phyloP scores from a whole-genome alignment of 2,329 filamentous ascomycete species.

The Diplocarpon rosae region DNA sequence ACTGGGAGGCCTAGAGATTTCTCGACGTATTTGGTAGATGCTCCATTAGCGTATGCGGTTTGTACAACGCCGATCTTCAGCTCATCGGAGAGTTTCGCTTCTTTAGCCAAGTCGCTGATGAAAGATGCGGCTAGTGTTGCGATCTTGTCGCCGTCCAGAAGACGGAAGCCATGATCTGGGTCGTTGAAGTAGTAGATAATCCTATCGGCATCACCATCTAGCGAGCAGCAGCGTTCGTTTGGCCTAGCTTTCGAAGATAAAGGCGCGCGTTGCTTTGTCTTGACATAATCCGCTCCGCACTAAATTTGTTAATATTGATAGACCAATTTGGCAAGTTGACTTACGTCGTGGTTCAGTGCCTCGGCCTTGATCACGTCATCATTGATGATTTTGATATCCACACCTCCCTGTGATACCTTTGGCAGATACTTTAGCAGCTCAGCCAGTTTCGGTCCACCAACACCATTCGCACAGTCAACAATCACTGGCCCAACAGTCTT shows the following conservation, averaged over 20 bases:
- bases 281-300: constrained; percentile 95
- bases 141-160: constrained; percentile 94
- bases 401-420: constrained; percentile 49
- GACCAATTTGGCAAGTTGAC: not conserved
- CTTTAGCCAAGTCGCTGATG: constrained; percentile 76
- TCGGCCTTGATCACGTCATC: constrained; percentile 88
- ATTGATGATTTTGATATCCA: constrained; percentile 82
- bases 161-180: constrained; percentile 70
- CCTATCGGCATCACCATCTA: constrained; percentile 92
- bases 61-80: constrained; percentile 91
- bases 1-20: constrained; percentile 82
- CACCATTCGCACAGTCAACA: constrained; percentile 94
- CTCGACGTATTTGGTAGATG: constrained; percentile 84
- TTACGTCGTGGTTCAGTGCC: constrained; percentile 74
- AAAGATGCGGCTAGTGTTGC: constrained; percentile 89
- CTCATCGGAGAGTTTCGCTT: constrained; percentile 66
- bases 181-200: constrained; percentile 93
- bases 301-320: constrained; percentile 29
- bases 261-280: constrained; percentile 88
- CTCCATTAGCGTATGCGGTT: constrained; percentile 95
- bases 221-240: constrained; percentile 73
- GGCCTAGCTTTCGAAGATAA: constrained; percentile 66
- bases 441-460: constrained; percentile 81
- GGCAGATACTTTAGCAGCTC: constrained; percentile 80
- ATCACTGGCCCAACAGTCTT: constrained; percentile 65